Evolutionary conservation across 306 rosid species (phyloP), one percentile per base, ranked within the genome.

Genomic region (Boehmeria nivea): DNA sequence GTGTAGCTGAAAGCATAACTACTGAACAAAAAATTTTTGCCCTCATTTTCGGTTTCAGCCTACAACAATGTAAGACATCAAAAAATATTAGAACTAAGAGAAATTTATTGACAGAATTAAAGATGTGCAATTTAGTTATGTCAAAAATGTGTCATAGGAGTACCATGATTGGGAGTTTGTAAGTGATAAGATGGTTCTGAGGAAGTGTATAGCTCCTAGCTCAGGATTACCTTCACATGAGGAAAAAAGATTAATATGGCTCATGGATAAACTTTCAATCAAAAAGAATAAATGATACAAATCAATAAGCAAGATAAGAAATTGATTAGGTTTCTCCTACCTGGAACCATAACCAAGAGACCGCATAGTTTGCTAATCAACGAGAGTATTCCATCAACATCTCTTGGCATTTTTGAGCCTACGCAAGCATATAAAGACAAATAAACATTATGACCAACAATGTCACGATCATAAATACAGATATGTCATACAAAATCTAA

Each of bases 281-380:
- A 6, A 24, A 6, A 23, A 15, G 21, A 46, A 46, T n/a, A n/a
- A n/a, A n/a, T 31, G 36, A 26, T 12, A 24, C 8, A 50, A 23
- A 50, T 25, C 36, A 0, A 36, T 43, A 36, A 54, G 4, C 16
- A 31, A 31, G 36, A 31, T 10, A 31, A 31, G 36, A 31, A 31
- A 31, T 31, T 10, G 36, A 31, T 31, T 31, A 31, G 36, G 8
- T 31, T 31, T 57, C 27, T 42, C 59, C 64, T 51, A 90, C 98
- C 98, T 78, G 98, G 98, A 70, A 84, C 76, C 78, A 84, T 68
- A 70, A 90, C 67, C 79, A 90, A 84, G 74, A 87, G 76, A 68
- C 98, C 62, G 54, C 94, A 84, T 55, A 90, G 64, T 68, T 87
- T 90, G 76, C 75, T 61, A 68, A 84, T 66, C 40, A 89, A 82